Base-by-base conservation (phyloP, 495 filamentous ascomycete genomes). In the Rostrohypoxylon terebratum region DNA sequence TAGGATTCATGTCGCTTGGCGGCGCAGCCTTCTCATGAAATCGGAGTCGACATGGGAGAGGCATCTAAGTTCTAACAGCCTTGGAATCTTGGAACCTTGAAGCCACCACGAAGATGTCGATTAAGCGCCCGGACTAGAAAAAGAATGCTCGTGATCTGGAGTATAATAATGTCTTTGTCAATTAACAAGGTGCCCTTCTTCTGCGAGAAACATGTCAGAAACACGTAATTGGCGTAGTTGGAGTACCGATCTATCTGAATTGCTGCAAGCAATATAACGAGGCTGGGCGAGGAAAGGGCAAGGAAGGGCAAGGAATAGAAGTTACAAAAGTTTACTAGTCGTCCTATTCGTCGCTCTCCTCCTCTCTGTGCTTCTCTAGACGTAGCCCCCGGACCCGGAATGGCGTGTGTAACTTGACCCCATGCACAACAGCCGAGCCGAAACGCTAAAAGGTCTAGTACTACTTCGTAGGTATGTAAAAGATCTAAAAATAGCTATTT, bases 401-500 rank as follows among this genome's bases (percentile, higher is more conserved):
- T 50, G 58, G 63, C 21, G n/a, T 69, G 65, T 69, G 65, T 63
- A 63, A 63, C 66, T 59, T 8, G 13, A 42, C 42, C 62, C 75
- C 59, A 71, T 69, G 69, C 67, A 76, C 69, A 61, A 69, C 44
- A 72, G 55, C 70, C 64, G 70, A 68, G 59, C 73, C 62, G 70
- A 72, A 69, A 67, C 70, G 75, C 28, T 28, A 28, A 28, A 28
- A 28, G 28, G 28, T 28, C 75, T n/a, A n/a, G n/a, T n/a, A n/a
- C n/a, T n/a, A n/a, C n/a, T n/a, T n/a, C n/a, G n/a, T n/a, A n/a
- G n/a, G n/a, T n/a, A n/a, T n/a, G n/a, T 28, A 28, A 28, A 28
- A 28, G 28, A 5, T 28, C 75, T 78, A 77, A 70, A 72, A 73
- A 77, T 77, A 75, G 70, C 70, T 78, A 78, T 78, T 75, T 74